A percentile compares a stretch with the other conserved stretches of the same genome.
Evolutionary conservation across 345 rosid species (phyloP).

Genomic region (Dovyalis caffra): DNA sequence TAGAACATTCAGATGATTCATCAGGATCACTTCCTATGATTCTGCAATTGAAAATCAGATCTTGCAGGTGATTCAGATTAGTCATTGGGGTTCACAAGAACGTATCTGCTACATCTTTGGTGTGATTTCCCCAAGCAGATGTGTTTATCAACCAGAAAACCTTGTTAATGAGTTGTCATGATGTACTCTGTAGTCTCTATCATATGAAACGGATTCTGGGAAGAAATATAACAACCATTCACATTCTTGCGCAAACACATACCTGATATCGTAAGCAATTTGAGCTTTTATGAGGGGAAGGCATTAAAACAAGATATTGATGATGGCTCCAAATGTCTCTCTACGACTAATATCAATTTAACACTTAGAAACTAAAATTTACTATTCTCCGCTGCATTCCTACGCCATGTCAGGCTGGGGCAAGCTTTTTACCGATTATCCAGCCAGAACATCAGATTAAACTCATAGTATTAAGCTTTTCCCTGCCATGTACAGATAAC

Average conservation of each 20-base stretch:
- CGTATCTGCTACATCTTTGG: not conserved
- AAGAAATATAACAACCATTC: too few relatives aligned
- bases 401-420: conserved; percentile 12
- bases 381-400: conserved; percentile 9
- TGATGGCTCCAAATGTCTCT: not conserved
- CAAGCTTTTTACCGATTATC: conserved; percentile 15
- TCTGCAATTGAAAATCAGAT: not conserved
- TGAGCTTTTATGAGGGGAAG: too few relatives aligned
- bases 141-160: not conserved
- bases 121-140: not conserved
- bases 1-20: not conserved
- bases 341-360: not conserved
- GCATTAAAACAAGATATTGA: too few relatives aligned
- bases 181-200: too few relatives aligned
- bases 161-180: not conserved
- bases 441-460: conserved; percentile 13
- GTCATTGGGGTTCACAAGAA: not conserved
- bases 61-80: not conserved
- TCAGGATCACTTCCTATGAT: not conserved
- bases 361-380: not conserved
- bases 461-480: conserved; percentile 1
- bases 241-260: too few relatives aligned
- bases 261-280: too few relatives aligned
- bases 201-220: too few relatives aligned
- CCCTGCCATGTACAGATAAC: not conserved